Percentiles rank a stretch among this genome's conserved stretches.
Conservation (phyloP, 2,329 filamentous ascomycete genomes). For the Hypoxylon sp. region DNA sequence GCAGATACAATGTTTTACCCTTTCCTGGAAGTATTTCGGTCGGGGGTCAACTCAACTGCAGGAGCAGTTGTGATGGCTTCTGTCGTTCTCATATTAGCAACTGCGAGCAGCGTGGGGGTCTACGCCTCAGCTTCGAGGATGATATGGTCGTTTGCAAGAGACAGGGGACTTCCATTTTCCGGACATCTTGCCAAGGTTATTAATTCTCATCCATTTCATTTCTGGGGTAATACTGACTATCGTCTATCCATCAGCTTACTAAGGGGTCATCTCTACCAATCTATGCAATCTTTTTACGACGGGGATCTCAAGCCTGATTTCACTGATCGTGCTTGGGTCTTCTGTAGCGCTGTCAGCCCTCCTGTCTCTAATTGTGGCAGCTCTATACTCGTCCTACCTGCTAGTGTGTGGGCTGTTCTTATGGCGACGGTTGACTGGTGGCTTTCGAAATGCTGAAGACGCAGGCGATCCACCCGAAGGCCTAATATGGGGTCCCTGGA, state of each 20-base stretch:
- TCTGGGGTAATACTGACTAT: background rate
- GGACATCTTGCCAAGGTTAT: constrained; percentile 32
- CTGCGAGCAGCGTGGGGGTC: constrained; percentile 37
- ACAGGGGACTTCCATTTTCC: constrained; percentile 32
- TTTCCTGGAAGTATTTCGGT: constrained; percentile 40
- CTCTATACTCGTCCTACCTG: constrained; percentile 55
- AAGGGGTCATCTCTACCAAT: constrained; percentile 34
- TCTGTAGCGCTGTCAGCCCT: constrained; percentile 54
- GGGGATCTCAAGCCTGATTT: constrained; percentile 37
- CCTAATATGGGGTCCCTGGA: constrained; percentile 63
- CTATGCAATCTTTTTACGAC: constrained; percentile 36
- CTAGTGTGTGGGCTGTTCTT: constrained; percentile 52
- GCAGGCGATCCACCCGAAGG: constrained; percentile 5
- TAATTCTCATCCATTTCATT: background rate
- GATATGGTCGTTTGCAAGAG: constrained; percentile 43
- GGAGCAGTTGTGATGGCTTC: constrained; percentile 37
- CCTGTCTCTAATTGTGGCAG: constrained; percentile 53
- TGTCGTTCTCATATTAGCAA: constrained; percentile 38
- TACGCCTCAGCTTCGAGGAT: constrained; percentile 38
- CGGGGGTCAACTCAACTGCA: constrained; percentile 34
- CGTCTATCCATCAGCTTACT: constrained; percentile 23
- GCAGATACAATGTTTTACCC: constrained; percentile 40
- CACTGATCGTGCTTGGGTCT: constrained; percentile 42
- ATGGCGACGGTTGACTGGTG: constrained; percentile 49
- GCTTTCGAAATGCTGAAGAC: constrained; percentile 36